These are phyloP conservation scores for Epicoccum sorghinum DNA, from an alignment of 2,329 filamentous ascomycete genomes.

Conservation along the genomic window DNA sequence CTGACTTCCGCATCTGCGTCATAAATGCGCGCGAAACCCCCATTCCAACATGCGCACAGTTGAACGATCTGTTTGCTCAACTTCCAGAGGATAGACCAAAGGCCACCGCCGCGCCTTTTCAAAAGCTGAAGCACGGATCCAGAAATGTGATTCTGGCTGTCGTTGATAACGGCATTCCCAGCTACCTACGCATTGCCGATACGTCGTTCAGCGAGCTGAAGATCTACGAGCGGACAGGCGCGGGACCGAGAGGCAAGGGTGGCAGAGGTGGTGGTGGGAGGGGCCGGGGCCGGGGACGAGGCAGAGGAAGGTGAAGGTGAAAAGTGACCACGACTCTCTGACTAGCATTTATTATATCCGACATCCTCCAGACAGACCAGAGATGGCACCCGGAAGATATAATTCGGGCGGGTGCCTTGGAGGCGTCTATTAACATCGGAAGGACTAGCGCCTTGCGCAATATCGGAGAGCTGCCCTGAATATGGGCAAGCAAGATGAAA, in stretches of 20 bases:
- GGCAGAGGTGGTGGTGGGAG: slow-evolving; percentile 48
- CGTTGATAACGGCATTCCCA: slow-evolving; percentile 88
- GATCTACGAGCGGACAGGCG: slow-evolving; percentile 67
- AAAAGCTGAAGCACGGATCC: slow-evolving; percentile 81
- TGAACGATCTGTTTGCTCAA: slow-evolving; percentile 73
- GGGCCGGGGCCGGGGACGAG: slow-evolving; percentile 43
- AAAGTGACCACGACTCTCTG: neutral
- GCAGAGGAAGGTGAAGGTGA: slow-evolving; percentile 23
- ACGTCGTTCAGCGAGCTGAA: slow-evolving; percentile 75
- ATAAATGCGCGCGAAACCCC: slow-evolving; percentile 74
- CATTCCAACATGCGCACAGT: slow-evolving; percentile 75
- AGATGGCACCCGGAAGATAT: too few relatives aligned
- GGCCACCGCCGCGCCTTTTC: slow-evolving; percentile 65
- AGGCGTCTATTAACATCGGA: too few relatives aligned
- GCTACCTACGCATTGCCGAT: slow-evolving; percentile 82
- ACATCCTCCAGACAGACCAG: neutral
- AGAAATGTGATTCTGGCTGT: slow-evolving; percentile 85
- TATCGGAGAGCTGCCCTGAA: too few relatives aligned
- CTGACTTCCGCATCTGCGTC: slow-evolving; percentile 86
- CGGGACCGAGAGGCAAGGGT: slow-evolving; percentile 45
- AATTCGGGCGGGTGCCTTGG: too few relatives aligned
- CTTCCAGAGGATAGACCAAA: slow-evolving; percentile 72
- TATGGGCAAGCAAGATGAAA: too few relatives aligned
- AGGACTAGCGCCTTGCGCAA: too few relatives aligned
- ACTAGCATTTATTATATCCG: neutral